These are phyloP conservation scores for Saccharomycopsis hybrid DNA, from an alignment of 1,139 yeast species.

Conservation along the genomic window DNA sequence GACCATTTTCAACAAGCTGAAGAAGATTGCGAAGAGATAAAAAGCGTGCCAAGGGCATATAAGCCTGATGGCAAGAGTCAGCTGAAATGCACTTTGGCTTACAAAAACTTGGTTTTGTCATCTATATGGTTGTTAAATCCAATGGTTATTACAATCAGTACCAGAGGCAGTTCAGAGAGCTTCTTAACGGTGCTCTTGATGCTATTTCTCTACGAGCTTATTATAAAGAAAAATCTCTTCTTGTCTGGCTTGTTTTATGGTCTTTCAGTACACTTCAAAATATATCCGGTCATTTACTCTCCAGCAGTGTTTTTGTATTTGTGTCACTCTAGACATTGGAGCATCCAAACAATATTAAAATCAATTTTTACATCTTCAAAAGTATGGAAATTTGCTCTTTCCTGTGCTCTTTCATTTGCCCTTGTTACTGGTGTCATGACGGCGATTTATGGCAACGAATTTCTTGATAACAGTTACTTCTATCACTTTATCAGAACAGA, in stretches of 20 bases:
- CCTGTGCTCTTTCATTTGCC: conserved; percentile 39
- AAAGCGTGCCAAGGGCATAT: neutral
- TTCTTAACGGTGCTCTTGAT: conserved; percentile 73
- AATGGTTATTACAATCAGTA: conserved; percentile 88
- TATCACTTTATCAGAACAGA: conserved; percentile 82
- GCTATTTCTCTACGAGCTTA: conserved; percentile 44
- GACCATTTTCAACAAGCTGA: conserved; percentile 3
- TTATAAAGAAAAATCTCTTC: conserved; percentile 29
- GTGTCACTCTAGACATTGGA: conserved; percentile 7
- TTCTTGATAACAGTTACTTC: conserved; percentile 69
- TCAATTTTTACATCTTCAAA: neutral
- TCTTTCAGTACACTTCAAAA: conserved; percentile 77
- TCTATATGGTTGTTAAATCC: conserved; percentile 88
- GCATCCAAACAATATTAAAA: conserved; percentile 23
- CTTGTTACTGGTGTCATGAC: conserved; percentile 50
- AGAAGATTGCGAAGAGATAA: neutral
- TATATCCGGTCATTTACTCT: conserved; percentile 84
- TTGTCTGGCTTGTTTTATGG: conserved; percentile 69
- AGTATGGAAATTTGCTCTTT: no score
- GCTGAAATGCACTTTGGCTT: conserved; percentile 36
- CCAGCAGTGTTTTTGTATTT: conserved; percentile 36
- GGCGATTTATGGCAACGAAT: conserved; percentile 62
- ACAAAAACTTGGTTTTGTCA: conserved; percentile 37
- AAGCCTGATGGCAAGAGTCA: no score
- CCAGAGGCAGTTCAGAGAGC: conserved; percentile 93